Base-by-base conservation (phyloP, 306 rosid species). In the Vigna unguiculata region DNA sequence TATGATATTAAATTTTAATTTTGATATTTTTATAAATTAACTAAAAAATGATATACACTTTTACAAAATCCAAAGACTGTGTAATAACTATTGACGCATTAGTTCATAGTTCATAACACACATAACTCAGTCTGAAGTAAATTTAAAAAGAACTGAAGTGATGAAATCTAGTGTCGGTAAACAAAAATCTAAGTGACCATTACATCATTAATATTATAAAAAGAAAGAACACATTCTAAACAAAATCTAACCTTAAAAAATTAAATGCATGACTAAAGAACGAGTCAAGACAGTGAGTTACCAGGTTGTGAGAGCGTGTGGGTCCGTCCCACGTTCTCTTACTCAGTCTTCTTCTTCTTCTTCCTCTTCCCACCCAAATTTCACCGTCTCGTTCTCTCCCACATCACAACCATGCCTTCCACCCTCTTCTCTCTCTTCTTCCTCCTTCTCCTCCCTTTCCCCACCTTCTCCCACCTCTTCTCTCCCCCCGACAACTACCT, bases 401-500 rank as follows among this genome's bases (percentile, higher is more conserved):
- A 13, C 47, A 40, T 59, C 32, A 32, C 76, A 22, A 20, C 64
- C 79, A 93, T 93, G 97, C 81, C 61, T 70, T 68, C 83, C 79
- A 83, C 3, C 34, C 59, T 80, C 72, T 0, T 77, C 9, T 32
- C 68, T 28, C 66, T 80, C 72, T 66, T 79, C 28, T 8, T 87
- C 2, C 78, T 91, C 7, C 83, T 91, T 5, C 86, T 81, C 79
- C 75, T 53, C 3, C 9, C 87, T 2, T 30, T 75, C 16, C 54
- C 84, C 11, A 51, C 77, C 34, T 36, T 51, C 22, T 88, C 93
- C 54, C 83, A 63, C 85, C 49, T 61, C 59, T 92, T 92, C 86
- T 86, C 92, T 25, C 98, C 98, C 17, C n/a, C 78, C 58, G 97
- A 92, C 75, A 87, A 82, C 90, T 85, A 88, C 80, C 97, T 95